Evolutionary conservation across 2,329 filamentous ascomycete species (phyloP).

Genomic region (Tolypocladium endophyticum): DNA sequence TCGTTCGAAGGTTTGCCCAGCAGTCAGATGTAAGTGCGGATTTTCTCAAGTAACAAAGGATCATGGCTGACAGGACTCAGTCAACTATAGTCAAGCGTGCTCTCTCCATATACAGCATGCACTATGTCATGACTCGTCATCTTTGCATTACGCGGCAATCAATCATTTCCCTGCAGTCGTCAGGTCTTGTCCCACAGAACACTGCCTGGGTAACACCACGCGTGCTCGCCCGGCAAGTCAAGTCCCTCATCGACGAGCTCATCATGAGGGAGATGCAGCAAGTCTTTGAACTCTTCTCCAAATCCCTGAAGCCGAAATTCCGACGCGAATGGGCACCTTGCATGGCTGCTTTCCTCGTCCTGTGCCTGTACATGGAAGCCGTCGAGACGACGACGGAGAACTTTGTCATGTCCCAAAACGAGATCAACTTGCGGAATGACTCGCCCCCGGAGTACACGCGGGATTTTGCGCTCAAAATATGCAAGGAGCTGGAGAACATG

Average conservation of each 20-base stretch:
- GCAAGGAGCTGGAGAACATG: constrained; percentile 43
- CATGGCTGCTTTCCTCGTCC: constrained; percentile 43
- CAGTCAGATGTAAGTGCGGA: constrained; percentile 29
- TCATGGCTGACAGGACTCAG: constrained; percentile 10
- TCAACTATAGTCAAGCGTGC: constrained; percentile 41
- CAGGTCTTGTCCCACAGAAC: constrained; percentile 32
- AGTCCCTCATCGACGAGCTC: constrained; percentile 44
- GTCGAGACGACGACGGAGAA: constrained; percentile 42
- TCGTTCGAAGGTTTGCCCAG: constrained; percentile 37
- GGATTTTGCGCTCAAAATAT: constrained; percentile 33
- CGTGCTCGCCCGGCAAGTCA: constrained; percentile 45
- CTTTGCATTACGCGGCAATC: constrained; percentile 37
- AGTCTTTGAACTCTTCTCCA: constrained; percentile 42
- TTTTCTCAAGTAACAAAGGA: neutral
- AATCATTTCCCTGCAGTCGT: constrained; percentile 28
- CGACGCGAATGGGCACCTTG: constrained; percentile 46
- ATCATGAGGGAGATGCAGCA: constrained; percentile 38
- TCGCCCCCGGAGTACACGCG: constrained; percentile 26
- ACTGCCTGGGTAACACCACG: constrained; percentile 37
- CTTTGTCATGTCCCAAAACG: constrained; percentile 40
- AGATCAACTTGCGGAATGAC: constrained; percentile 32
- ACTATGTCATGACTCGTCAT: constrained; percentile 46
- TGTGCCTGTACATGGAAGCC: constrained; percentile 49
- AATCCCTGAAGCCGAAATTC: constrained; percentile 42
- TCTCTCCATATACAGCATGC: constrained; percentile 44